Evolutionary conservation across 225 moss, liverwort and hornwort genomes (phyloP).

Genomic region (Polytrichum commune): DNA sequence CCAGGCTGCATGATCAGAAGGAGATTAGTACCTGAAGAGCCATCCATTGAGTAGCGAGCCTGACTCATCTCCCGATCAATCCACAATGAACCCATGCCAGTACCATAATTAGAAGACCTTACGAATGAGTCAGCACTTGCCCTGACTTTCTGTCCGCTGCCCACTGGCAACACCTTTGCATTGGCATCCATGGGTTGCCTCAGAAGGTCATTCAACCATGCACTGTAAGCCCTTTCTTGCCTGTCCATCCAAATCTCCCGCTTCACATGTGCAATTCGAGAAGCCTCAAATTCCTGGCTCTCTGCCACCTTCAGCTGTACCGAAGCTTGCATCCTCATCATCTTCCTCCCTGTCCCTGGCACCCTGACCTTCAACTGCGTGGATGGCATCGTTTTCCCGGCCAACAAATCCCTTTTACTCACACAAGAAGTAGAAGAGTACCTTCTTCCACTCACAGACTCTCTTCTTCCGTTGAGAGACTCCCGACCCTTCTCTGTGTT

Average conservation of each 20-base stretch:
- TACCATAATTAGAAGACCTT: conserved; percentile 30
- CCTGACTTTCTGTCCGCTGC: conserved; percentile 19
- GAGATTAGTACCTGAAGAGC: conserved; percentile 24
- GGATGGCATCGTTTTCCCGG: neutral
- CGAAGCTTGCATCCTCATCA: conserved; percentile 52
- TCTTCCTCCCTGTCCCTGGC: conserved; percentile 58
- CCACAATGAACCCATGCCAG: conserved; percentile 22
- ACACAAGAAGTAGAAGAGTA: neutral
- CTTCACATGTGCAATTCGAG: conserved; percentile 55
- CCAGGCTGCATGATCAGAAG: too few species aligned
- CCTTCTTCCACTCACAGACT: conserved; percentile 22
- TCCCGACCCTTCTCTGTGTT: conserved; percentile 12
- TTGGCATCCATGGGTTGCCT: conserved; percentile 29
- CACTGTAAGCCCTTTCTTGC: conserved; percentile 64
- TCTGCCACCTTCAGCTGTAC: conserved; percentile 55
- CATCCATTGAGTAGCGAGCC: conserved; percentile 15
- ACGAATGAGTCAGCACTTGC: conserved; percentile 20
- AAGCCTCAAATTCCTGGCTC: conserved; percentile 65
- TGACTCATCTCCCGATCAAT: conserved; percentile 21
- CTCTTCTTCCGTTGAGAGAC: conserved; percentile 19
- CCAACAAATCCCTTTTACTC: conserved; percentile 10
- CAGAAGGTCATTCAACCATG: conserved; percentile 58
- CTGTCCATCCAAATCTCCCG: conserved; percentile 57
- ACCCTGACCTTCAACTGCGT: conserved; percentile 39
- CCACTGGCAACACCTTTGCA: conserved; percentile 30